Evolutionary conservation across 2,329 filamentous ascomycete genomes (phyloP).

Genomic region (Rosellinia necatrix): DNA sequence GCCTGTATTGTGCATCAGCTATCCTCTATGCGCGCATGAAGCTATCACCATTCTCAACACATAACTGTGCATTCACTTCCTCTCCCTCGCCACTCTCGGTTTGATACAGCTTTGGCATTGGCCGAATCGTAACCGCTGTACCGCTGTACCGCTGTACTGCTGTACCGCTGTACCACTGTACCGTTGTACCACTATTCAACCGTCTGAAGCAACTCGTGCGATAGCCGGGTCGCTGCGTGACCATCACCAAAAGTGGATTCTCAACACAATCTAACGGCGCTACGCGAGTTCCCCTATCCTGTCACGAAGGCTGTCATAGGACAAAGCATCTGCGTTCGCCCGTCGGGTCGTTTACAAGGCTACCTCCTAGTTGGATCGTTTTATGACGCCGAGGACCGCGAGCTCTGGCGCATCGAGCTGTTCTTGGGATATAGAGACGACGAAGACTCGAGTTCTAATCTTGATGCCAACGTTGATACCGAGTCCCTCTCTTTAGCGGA

Average conservation of each 20-base stretch:
- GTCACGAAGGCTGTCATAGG: slow-evolving; percentile 53
- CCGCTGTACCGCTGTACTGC: too few relatives aligned
- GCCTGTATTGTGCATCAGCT: too few relatives aligned
- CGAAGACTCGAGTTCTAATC: not conserved
- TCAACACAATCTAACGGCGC: slow-evolving; percentile 1
- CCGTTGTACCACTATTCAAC: not conserved
- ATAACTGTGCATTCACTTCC: too few relatives aligned
- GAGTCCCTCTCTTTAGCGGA: slow-evolving; percentile 1
- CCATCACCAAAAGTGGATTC: slow-evolving; percentile 37
- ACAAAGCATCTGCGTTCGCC: slow-evolving; percentile 45
- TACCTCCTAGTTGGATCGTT: slow-evolving; percentile 54
- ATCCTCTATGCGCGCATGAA: too few relatives aligned
- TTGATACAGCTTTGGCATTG: too few relatives aligned
- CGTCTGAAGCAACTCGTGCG: slow-evolving; percentile 19
- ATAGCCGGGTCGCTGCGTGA: slow-evolving; percentile 15
- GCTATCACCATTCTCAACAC: too few relatives aligned
- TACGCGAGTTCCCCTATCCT: slow-evolving; percentile 46
- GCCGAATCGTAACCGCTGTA: too few relatives aligned
- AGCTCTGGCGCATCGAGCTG: slow-evolving; percentile 53
- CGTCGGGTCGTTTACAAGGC: slow-evolving; percentile 46
- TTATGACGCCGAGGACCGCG: slow-evolving; percentile 47
- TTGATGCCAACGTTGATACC: slow-evolving; percentile 13
- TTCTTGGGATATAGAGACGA: slow-evolving; percentile 41
- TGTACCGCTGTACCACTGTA: too few relatives aligned
- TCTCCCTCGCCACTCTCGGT: too few relatives aligned